Evolutionary conservation across 805 yeast genomes (phyloP), one percentile per base, ranked within the genome.

Genomic region (Ogataea degrootiae): DNA sequence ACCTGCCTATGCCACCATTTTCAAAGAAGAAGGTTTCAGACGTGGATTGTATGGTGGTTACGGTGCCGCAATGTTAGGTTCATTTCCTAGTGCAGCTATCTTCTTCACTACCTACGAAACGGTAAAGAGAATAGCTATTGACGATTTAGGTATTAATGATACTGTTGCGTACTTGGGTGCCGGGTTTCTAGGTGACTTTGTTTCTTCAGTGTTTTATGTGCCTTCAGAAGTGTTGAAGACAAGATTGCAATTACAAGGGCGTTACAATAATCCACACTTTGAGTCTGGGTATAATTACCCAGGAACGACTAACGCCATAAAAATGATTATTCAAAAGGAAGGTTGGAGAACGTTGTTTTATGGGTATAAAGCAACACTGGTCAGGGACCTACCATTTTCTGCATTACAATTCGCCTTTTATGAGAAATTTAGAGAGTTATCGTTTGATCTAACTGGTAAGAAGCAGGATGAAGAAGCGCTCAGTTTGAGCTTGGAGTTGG

Each of bases 351-450:
- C 97, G 0, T 72, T 94, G 52, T 86, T 87, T 49, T 88, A 79
- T 64, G 99, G 99, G 0, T 94, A 92, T 69, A 90, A 87, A 65
- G 98, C 97, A 26, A 94, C 99, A 0, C 70, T 94, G 50, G 79
- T 85, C 19, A 78, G 99, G 53, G 99, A 94, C 62, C 70, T 94
- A 55, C 99, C 99, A 6, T 94, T 94, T 67, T 86, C 96, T 56
- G 98, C 97, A 1, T 73, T 94, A 44, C 99, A 94, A 63, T 85
- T 94, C 71, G 96, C 98, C 42, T 92, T 94, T 59, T 94, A 94
- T 67, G 99, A 94, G 66, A 79, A 80, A 61, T 84, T 85, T 56
- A 74, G 96, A 58, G 74, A 77, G 52, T 66, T 70, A 57, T 89
- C 92, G 1, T 82, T 71, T 49, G 43, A 49, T 4, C 45, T 72